These are phyloP conservation scores for Lactarius hatsudake DNA, from an alignment of 768 basidiomycete genomes.

Conservation along the genomic window DNA sequence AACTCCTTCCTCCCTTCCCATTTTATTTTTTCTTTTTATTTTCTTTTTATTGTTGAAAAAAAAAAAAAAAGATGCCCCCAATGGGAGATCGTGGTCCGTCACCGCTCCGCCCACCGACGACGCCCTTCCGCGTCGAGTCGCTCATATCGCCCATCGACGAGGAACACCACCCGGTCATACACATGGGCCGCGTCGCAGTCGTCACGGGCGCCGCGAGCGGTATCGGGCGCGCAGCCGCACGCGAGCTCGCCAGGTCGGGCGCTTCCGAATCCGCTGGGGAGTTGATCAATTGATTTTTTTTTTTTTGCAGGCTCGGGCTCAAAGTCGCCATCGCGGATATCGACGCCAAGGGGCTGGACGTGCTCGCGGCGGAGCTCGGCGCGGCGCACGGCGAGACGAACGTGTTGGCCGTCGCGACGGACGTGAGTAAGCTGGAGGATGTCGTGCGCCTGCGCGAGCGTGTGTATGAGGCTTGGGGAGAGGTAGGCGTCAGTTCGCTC, in stretches of 20 bases:
- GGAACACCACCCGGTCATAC: slow-evolving; percentile 50
- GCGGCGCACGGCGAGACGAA: slow-evolving; percentile 57
- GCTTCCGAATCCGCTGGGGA: no score
- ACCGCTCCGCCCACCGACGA: slow-evolving; percentile 33
- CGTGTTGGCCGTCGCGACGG: slow-evolving; percentile 68
- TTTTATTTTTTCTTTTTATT: background rate
- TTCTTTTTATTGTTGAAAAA: background rate
- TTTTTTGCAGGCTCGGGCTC: slow-evolving; percentile 51
- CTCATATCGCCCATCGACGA: slow-evolving; percentile 40
- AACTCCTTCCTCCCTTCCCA: background rate
- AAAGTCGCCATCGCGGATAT: slow-evolving; percentile 79
- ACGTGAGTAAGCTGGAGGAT: slow-evolving; percentile 72
- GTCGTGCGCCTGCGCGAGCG: slow-evolving; percentile 66
- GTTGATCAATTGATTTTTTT: no score
- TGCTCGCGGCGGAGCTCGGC: slow-evolving; percentile 51
- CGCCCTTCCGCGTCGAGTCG: slow-evolving; percentile 33
- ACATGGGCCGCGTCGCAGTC: slow-evolving; percentile 52
- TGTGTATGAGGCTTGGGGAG: slow-evolving; percentile 87
- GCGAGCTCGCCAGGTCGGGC: slow-evolving; percentile 59
- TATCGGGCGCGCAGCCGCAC: slow-evolving; percentile 54
- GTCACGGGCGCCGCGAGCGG: slow-evolving; percentile 59
- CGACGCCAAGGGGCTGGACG: slow-evolving; percentile 45
- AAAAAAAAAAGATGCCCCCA: slow-evolving; percentile 1
- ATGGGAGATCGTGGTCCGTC: slow-evolving; percentile 33
- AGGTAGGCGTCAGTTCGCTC: slow-evolving; percentile 47